Conservation (phyloP, 148 eudicot genomes). For the Fallopia convolvulus region DNA sequence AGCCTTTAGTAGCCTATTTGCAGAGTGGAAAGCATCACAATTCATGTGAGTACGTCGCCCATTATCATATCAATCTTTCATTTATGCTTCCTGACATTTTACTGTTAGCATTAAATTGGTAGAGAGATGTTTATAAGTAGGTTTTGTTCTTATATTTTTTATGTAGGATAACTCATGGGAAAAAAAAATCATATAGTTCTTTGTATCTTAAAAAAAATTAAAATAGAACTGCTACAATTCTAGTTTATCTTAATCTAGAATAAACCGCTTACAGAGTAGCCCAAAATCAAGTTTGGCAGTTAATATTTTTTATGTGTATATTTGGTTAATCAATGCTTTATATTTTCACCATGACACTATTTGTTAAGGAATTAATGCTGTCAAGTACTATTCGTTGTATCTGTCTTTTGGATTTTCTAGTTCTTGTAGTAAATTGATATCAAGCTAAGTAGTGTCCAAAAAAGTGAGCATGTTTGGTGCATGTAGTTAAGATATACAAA, state of each 20-base stretch:
- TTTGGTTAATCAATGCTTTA: not conserved
- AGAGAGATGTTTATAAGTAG: not conserved
- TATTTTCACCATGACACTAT: not conserved
- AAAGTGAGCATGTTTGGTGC: not conserved
- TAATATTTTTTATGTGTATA: not conserved
- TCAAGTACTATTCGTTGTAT: not conserved
- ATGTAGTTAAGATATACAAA: not conserved
- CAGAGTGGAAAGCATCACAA: constrained; percentile 87
- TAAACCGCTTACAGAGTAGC: not conserved
- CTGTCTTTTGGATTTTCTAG: not conserved
- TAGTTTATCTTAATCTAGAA: not conserved
- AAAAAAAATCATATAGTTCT: not conserved
- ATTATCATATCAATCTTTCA: not conserved
- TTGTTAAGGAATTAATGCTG: not conserved
- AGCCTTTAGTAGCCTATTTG: constrained; percentile 84
- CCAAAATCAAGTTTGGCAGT: not conserved
- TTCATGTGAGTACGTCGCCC: constrained; percentile 55
- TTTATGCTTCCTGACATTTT: not conserved
- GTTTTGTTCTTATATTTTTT: not conserved
- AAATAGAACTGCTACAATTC: not conserved
- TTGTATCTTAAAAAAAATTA: not conserved
- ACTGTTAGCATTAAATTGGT: not conserved
- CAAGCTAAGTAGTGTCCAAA: not conserved
- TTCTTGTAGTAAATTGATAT: not conserved
- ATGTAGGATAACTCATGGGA: not conserved